Evolutionary conservation across 2,329 filamentous ascomycete genomes (phyloP), one percentile per base, ranked within the genome.

Genomic region (Colletotrichum trifolii): DNA sequence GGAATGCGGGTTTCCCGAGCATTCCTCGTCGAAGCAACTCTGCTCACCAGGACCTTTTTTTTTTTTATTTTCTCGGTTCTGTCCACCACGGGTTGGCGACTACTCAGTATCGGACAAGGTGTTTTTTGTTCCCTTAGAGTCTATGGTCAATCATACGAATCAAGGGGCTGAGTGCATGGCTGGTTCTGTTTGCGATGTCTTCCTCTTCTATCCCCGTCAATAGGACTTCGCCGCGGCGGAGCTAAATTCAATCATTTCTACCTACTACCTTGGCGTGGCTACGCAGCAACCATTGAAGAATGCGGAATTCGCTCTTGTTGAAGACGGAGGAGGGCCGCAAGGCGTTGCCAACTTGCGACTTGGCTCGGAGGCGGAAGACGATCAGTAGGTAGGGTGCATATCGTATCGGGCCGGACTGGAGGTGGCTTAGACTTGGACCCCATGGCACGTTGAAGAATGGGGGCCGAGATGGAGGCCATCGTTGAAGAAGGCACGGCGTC

Each of bases 111-210:
- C 61, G 46, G 25, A 35, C 38, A 35, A 8, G 57, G 45, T 53
- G 39, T 61, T 65, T 55, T 46, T 62, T 59, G 38, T 64, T 17
- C 17, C 43, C 38, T 53, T 58, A 52, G 60, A 52, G 35, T 58
- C 45, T 12, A 5, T 36, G 35, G 50, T 39, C 45, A 54, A 58
- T 25, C 47, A 34, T 39, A 12, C 4, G 48, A 54, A 53, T 35
- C 47, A 36, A 8, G 33, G n/a, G 35, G 34, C 33, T 34, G 15
- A 33, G 43, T 25, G 25, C 4, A 25, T 25, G 35, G 6, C 35
- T 33, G 40, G 42, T 33, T 36, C 47, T n/a, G 34, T 17, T 15
- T 15, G 46, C 52, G n/a, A 13, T 11, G 25, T 25, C 25, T 25
- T 25, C 25, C 25, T 48, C 8, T 25, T 46, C 5, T 12, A 35